These are phyloP conservation scores for Phoma herbarum DNA, from an alignment of 2,329 filamentous ascomycete species.

Conservation along the genomic window DNA sequence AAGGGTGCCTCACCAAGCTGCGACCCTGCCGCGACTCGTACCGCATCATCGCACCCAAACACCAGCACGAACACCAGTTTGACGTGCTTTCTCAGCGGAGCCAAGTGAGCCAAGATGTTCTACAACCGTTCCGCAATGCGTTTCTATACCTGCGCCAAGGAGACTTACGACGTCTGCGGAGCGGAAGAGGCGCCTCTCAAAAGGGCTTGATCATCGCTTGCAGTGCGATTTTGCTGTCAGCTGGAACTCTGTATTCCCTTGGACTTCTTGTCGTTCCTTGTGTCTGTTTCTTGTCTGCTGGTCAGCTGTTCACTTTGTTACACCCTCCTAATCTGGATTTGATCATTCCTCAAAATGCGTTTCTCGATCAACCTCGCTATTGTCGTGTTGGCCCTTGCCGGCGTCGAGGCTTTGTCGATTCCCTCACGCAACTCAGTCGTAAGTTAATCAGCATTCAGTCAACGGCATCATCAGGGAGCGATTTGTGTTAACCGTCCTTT, in stretches of 20 bases:
- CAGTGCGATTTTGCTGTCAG: slow-evolving; percentile 19
- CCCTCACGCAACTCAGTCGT: slow-evolving; percentile 33
- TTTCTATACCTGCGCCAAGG: slow-evolving; percentile 8
- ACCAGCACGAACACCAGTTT: slow-evolving; percentile 7
- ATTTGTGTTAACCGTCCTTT: background rate
- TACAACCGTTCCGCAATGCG: slow-evolving; percentile 32
- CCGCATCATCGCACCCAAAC: slow-evolving; percentile 4
- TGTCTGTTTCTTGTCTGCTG: slow-evolving; percentile 22
- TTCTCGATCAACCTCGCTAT: slow-evolving; percentile 27
- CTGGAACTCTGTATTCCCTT: slow-evolving; percentile 18
- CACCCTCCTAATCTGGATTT: background rate
- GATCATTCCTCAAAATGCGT: slow-evolving; percentile 32
- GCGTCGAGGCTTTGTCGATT: slow-evolving; percentile 33
- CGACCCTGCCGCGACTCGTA: slow-evolving; percentile 19
- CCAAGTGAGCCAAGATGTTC: slow-evolving; percentile 25
- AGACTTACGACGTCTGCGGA: slow-evolving; percentile 6
- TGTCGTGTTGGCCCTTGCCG: slow-evolving; percentile 34
- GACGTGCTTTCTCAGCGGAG: background rate
- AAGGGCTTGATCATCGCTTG: slow-evolving; percentile 6
- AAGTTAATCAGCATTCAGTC: slow-evolving; percentile 13
- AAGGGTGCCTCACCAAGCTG: slow-evolving; percentile 14
- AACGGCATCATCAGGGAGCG: background rate
- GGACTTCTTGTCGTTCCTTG: slow-evolving; percentile 18
- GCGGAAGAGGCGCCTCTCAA: slow-evolving; percentile 21
- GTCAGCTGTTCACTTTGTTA: slow-evolving; percentile 9